These are phyloP conservation scores for Melastoma candidum DNA, from an alignment of 441 rosid species.

Conservation along the genomic window DNA sequence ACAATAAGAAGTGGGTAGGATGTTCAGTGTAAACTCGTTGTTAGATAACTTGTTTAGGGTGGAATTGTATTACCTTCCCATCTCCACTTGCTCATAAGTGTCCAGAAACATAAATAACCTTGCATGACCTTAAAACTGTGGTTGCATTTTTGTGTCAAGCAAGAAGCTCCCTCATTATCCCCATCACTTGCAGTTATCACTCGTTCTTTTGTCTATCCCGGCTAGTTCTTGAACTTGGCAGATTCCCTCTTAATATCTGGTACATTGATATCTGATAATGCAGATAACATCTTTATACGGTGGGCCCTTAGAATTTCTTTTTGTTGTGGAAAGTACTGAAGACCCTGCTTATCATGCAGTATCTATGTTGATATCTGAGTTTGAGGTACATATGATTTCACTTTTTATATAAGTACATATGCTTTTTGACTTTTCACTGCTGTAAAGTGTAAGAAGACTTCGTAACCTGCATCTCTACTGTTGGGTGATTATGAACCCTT, in stretches of 20 bases:
- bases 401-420: conserved; percentile 14
- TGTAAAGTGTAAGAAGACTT: not conserved
- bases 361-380: conserved; percentile 42
- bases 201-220: not conserved
- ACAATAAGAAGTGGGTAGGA: too few species aligned
- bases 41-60: too few species aligned
- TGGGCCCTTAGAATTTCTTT: conserved; percentile 71
- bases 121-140: too few species aligned
- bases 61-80: too few species aligned
- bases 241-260: not conserved
- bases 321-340: conserved; percentile 69
- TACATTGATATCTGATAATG: conserved; percentile 1
- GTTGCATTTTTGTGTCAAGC: too few species aligned
- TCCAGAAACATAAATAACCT: too few species aligned
- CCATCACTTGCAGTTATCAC: too few species aligned
- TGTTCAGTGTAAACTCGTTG: too few species aligned
- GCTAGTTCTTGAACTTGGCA: conserved; percentile 2
- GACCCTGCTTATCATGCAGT: conserved; percentile 70
- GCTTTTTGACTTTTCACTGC: not conserved
- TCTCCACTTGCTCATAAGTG: too few species aligned
- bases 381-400: conserved; percentile 20
- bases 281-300: conserved; percentile 85
- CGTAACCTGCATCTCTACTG: not conserved
- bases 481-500: not conserved
- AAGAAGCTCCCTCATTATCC: too few species aligned